These are phyloP conservation scores for Boletus edulis DNA, from an alignment of 768 basidiomycete species.

Conservation along the genomic window DNA sequence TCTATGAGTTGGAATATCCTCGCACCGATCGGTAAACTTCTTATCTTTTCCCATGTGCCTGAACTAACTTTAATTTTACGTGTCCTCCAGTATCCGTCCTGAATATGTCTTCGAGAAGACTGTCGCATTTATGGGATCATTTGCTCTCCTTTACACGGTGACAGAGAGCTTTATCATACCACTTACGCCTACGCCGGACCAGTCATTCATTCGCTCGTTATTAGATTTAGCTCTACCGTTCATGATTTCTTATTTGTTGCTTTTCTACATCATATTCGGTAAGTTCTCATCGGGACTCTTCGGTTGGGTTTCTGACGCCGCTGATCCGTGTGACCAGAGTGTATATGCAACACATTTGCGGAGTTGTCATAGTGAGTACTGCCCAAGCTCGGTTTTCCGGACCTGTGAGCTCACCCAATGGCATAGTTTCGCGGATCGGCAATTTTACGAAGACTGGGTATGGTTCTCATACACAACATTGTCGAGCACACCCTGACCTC, in stretches of 20 bases:
- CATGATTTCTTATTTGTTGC: slow-evolving; percentile 86
- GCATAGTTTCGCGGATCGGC: slow-evolving; percentile 88
- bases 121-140: slow-evolving; percentile 92
- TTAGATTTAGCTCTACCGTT: slow-evolving; percentile 90
- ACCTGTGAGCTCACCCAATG: slow-evolving; percentile 1
- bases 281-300: slow-evolving; percentile 1
- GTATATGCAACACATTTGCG: slow-evolving; percentile 95
- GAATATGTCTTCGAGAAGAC: slow-evolving; percentile 54
- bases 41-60: not conserved
- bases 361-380: slow-evolving; percentile 78
- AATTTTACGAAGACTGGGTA: slow-evolving; percentile 98
- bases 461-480: not conserved
- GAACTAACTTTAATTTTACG: not conserved
- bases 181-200: slow-evolving; percentile 61
- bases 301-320: slow-evolving; percentile 1
- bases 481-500: not conserved
- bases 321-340: slow-evolving; percentile 49
- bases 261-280: slow-evolving; percentile 88
- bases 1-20: slow-evolving; percentile 97
- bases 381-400: not conserved
- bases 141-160: slow-evolving; percentile 88
- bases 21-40: slow-evolving; percentile 70
- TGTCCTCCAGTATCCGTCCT: slow-evolving; percentile 40
- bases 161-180: slow-evolving; percentile 95
- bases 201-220: slow-evolving; percentile 72